Conservation (phyloP, 805 yeast genomes). For the Myxozyma neotropica region DNA sequence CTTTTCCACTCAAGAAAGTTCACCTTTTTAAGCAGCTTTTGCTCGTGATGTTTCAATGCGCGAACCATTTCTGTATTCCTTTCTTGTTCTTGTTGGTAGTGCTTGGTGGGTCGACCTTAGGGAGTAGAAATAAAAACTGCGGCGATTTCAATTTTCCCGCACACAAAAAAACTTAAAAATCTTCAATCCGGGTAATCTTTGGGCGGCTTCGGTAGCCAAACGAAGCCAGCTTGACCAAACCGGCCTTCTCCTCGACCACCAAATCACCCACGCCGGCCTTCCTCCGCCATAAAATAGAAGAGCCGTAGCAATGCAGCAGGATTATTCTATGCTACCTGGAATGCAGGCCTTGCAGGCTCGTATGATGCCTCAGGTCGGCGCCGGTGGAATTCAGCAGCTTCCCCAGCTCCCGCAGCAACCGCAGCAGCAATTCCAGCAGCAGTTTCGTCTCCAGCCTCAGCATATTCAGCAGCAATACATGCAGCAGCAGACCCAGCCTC, state of each 20-base stretch:
- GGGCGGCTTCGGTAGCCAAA: not conserved
- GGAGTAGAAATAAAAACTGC: not conserved
- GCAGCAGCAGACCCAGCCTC: constrained; percentile 9
- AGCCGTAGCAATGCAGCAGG: constrained; percentile 7
- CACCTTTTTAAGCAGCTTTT: constrained; percentile 89
- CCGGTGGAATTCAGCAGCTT: constrained; percentile 11
- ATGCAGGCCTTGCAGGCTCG: constrained; percentile 46
- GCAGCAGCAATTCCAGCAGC: constrained; percentile 17
- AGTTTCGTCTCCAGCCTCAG: constrained; percentile 9
- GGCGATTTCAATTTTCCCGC: not conserved
- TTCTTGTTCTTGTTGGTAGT: not conserved
- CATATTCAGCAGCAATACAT: constrained; percentile 16
- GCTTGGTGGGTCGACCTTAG: too few species aligned
- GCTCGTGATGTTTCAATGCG: constrained; percentile 90
- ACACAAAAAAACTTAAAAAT: not conserved
- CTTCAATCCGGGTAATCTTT: not conserved
- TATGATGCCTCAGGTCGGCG: constrained; percentile 58
- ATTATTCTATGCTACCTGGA: constrained; percentile 20
- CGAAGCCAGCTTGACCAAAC: not conserved
- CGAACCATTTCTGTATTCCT: constrained; percentile 64
- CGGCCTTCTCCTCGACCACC: not conserved
- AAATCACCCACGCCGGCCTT: too few species aligned
- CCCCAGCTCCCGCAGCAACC: constrained; percentile 15
- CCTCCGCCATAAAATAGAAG: not conserved
- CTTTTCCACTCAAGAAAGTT: constrained; percentile 98